Base-by-base conservation (phyloP, 352 stramenopile genomes). In the Pythium inflatum region DNA sequence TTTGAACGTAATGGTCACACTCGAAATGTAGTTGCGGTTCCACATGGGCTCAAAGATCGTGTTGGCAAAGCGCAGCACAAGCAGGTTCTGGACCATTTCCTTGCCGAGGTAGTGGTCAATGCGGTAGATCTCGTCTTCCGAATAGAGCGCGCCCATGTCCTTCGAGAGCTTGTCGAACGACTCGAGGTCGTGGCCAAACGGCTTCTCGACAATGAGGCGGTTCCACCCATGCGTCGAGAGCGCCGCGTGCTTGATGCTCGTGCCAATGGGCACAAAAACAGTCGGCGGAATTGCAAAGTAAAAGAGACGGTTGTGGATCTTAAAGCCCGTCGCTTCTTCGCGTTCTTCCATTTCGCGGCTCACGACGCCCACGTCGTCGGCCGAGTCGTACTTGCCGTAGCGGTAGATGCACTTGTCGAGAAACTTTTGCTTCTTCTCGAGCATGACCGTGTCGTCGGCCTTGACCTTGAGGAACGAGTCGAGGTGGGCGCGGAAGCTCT, bases 21-120 rank as follows among this genome's bases (percentile, higher is more conserved):
- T 98, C 51, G 97, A 93, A 57, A 99, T 95, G 81, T 96, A 92
- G 74, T 98, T 91, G 51, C 88, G 77, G 88, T 99, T 99, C 97
- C 96, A 99, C 31, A 99, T 82, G 25, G 95, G 91, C 77, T 99
- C 96, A 61, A 99, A 98, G 68, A 98, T 98, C 24, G 93, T 77
- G 78, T 99, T 99, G 48, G 87, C 92, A 74, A 99, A 99, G 60
- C 98, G 85, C 73, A 99, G 80, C 13, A 98, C 82, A 27, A 98
- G 84, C 43, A 99, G 74, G 78, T 99, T 99, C 78, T 99, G 95
- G 48, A 99, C 97, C 89, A 99, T 98, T 76, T 99, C 97, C 79
- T 99, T 99, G 62, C 93, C 93, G 8, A 98, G 75, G 69, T 98
- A 98, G 77, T 99, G 97, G 79, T 99, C 97, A 72, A 99, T 99